A percentile compares a stretch with the other conserved stretches of the same genome.
phyloP scores from a whole-genome alignment of 2,329 filamentous ascomycete genomes.

The Aspergillus sp. region DNA sequence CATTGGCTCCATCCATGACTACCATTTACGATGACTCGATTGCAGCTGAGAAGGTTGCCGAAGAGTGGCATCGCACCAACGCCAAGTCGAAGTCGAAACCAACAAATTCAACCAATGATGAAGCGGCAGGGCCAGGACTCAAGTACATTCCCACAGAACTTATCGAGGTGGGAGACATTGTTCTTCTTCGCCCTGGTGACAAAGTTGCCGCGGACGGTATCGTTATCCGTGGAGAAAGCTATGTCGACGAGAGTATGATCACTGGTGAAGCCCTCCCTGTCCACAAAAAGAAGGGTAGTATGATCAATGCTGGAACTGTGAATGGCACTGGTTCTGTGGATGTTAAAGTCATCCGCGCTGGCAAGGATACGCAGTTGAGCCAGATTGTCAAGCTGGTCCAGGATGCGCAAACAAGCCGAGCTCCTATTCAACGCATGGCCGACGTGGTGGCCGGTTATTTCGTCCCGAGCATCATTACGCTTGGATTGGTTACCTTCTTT shows the following conservation, averaged over 20 bases:
- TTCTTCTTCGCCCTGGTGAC: conserved; percentile 87
- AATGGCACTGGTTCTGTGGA: conserved; percentile 89
- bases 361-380: conserved; percentile 90
- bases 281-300: conserved; percentile 71
- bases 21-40: conserved; percentile 94
- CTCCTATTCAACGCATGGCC: conserved; percentile 88
- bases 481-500: conserved; percentile 78
- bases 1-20: conserved; percentile 89
- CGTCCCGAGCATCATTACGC: conserved; percentile 76
- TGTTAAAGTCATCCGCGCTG: conserved; percentile 84
- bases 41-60: conserved; percentile 81
- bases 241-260: conserved; percentile 96
- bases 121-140: conserved; percentile 57
- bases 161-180: conserved; percentile 87
- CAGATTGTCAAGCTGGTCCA: conserved; percentile 99
- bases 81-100: conserved; percentile 8
- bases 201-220: conserved; percentile 92
- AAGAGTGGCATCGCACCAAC: conserved; percentile 56
- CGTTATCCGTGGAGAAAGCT: conserved; percentile 82
- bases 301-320: conserved; percentile 87
- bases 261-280: conserved; percentile 96
- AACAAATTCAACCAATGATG: conserved; percentile 5
- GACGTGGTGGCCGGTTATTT: conserved; percentile 91
- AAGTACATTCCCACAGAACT: conserved; percentile 87
- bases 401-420: conserved; percentile 87